Base-by-base conservation (phyloP, 2,329 filamentous ascomycete genomes). In the Thelonectria olida region DNA sequence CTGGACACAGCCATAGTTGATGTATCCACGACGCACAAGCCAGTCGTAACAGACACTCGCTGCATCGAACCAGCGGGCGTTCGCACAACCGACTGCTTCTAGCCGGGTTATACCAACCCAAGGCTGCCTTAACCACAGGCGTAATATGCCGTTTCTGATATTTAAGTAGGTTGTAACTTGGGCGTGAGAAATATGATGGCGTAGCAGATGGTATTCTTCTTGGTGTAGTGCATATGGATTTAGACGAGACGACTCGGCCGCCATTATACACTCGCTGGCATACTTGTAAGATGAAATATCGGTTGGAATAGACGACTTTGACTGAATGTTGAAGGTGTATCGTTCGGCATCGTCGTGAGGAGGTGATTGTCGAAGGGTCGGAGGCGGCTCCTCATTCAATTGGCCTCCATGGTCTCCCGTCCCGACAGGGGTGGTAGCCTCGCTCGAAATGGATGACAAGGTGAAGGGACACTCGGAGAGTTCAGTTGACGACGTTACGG, bases 151-250 rank as follows among this genome's bases (percentile, higher is more conserved):
- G 76, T 99, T 99, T 69, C 96, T 88, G 64, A 99, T 96, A 75
- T 98, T 98, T 54, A 99, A 82, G 78, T 99, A 99, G 12, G 93
- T 92, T 3, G 95, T 97, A 67, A 97, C 93, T 77, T 99, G 96
- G 28, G 90, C 85, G 71, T 92, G 90, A 73, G 91, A 97, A 68
- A 99, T 88, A 70, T 96, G 90, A 63, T 92, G 85, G 63, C 92
- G 88, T 39, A 99, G 80, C 61, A 97, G 83, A 61, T 85, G 81
- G 74, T 97, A 94, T 76, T 99, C 96, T 64, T 92, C 90, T 23
- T 87, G 85, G 76, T 98, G 93, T 38, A 99, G 80, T 10, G 91
- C 89, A 76, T 96, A 98, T 1, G 96, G 95, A 67, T 95, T 95
- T 2, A 99, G 83, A 58, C 96, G 86, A 39, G 93, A 97, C 8